These are phyloP conservation scores for Kwoniella sp. DNA, from an alignment of 768 basidiomycete genomes.

Conservation along the genomic window DNA sequence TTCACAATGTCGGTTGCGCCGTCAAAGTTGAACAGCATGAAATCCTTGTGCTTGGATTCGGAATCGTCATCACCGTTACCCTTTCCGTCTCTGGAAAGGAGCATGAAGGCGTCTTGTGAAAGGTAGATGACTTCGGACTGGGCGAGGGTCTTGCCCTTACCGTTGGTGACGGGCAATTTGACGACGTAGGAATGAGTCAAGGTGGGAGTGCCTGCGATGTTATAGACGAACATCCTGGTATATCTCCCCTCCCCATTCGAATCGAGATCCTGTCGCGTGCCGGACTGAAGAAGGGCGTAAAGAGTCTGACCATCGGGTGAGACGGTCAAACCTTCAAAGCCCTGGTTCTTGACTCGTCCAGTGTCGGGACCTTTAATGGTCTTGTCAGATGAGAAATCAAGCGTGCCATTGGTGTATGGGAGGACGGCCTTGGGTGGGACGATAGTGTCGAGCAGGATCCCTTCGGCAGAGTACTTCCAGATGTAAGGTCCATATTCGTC, in stretches of 20 bases:
- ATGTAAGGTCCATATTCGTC: conserved; percentile 74
- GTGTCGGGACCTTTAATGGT: conserved; percentile 58
- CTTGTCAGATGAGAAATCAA: conserved; percentile 60
- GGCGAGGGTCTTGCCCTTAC: conserved; percentile 59
- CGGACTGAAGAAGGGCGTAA: conserved; percentile 68
- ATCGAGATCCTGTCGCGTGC: conserved; percentile 66
- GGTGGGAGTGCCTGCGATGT: conserved; percentile 56
- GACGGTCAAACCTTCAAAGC: conserved; percentile 66
- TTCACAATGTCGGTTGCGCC: conserved; percentile 67
- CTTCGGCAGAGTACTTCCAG: conserved; percentile 61
- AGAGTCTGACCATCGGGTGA: conserved; percentile 61
- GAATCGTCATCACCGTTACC: conserved; percentile 65
- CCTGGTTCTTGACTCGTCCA: conserved; percentile 64
- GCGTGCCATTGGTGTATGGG: conserved; percentile 58
- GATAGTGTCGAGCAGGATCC: conserved; percentile 63
- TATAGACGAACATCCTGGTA: conserved; percentile 65
- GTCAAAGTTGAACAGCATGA: conserved; percentile 64
- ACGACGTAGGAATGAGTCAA: conserved; percentile 51
- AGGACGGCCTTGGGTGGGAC: conserved; percentile 65
- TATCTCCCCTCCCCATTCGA: conserved; percentile 61
- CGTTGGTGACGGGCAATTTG: conserved; percentile 58
- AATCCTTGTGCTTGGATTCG: conserved; percentile 61
- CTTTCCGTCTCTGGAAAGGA: conserved; percentile 62
- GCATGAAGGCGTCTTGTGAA: conserved; percentile 62
- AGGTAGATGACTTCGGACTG: conserved; percentile 67